phyloP scores from a whole-genome alignment of 75 land plant species.

The Isoetes taiwanensis region DNA sequence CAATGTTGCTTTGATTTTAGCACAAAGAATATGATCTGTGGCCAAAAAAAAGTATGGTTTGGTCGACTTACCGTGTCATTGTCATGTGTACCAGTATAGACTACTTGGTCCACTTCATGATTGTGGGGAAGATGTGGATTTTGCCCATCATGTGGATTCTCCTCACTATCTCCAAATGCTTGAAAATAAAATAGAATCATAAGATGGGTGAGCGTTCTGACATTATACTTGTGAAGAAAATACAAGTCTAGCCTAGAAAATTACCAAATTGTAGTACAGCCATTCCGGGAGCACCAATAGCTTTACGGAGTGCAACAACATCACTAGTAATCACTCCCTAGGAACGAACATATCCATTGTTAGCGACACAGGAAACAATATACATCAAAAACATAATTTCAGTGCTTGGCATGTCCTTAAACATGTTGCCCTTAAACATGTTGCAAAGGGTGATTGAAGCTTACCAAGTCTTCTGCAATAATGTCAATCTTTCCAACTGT shows the following conservation, averaged over 20 bases:
- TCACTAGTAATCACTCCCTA: slow-evolving; percentile 91
- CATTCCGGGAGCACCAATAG: slow-evolving; percentile 88
- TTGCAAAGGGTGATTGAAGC: background rate
- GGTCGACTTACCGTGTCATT: slow-evolving; percentile 67
- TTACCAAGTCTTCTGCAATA: slow-evolving; percentile 89
- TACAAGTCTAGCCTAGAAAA: background rate
- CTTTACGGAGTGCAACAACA: slow-evolving; percentile 68
- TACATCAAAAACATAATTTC: background rate
- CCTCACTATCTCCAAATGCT: too few species aligned
- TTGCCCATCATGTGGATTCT: slow-evolving; percentile 21
- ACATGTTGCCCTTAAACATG: background rate
- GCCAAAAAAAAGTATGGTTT: background rate
- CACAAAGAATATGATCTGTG: background rate
- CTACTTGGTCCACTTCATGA: slow-evolving; percentile 84
- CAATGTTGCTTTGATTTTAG: background rate
- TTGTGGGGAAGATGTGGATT: slow-evolving; percentile 92
- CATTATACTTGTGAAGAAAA: too few species aligned
- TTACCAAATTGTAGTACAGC: slow-evolving; percentile 97
- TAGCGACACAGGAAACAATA: too few species aligned
- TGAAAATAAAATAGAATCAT: too few species aligned
- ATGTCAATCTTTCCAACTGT: slow-evolving; percentile 79
- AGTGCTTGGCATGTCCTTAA: background rate
- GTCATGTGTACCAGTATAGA: slow-evolving; percentile 94
- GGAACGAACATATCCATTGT: too few species aligned
- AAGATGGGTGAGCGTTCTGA: too few species aligned